Base-by-base conservation (phyloP, 73 alveolate species). In the Blepharisma stoltei region DNA sequence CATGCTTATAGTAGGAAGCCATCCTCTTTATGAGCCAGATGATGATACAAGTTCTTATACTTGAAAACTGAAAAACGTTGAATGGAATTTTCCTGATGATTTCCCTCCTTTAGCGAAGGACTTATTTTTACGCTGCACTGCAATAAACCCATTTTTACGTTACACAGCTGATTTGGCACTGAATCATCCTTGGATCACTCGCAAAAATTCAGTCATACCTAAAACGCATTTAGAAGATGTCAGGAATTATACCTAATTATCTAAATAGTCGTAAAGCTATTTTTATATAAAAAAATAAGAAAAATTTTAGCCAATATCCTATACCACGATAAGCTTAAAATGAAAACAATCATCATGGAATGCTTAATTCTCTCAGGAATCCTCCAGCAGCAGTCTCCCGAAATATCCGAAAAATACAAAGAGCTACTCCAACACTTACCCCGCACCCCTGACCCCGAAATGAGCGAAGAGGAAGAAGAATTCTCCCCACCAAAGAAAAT, bases 141-240 rank as follows among this genome's bases (percentile, higher is more conserved):
- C 92, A 50, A 75, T 87, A 6, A 86, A 85, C 67, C 97, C 99
- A 21, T 81, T 89, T 5, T 90, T 91, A 82, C 81, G 99, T 78
- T 95, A 95, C 71, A 82, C 96, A n/a, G 95, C 98, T 6, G 85
- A 38, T 23, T 45, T 52, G 9, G 97, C 94, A 0, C 81, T 88
- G 6, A 84, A 55, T 38, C 97, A 91, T 75, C 97, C 97, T 32
- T 91, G 97, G 94, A 91, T 91, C 9, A 91, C 95, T 6, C 68
- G 95, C 38, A 85, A 91, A 5, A 14, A 44, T n/a, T 14, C 18
- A 43, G 65, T 9, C 1, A 46, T 69, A 7, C 79, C 79, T 0
- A 69, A 69, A 43, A 69, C 79, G 1, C 20, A 38, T 69, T 43
- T 69, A 20, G 79, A 69, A 44, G n/a, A 14, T 4, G 27, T 69